These are phyloP conservation scores for Argentina anserina DNA, from an alignment of 306 rosid genomes.

Conservation along the genomic window DNA sequence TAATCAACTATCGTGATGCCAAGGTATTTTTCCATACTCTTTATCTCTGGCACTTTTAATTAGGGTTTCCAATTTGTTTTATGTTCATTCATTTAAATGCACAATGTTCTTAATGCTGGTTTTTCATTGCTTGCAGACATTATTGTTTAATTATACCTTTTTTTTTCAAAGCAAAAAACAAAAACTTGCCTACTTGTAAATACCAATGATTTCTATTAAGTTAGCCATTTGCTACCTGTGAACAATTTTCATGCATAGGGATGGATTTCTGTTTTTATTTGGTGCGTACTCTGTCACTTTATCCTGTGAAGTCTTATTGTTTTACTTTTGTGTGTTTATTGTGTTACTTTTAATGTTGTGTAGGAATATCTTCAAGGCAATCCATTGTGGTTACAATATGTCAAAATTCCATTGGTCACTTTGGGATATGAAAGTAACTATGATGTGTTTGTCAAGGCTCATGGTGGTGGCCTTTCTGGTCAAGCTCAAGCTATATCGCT, in stretches of 20 bases:
- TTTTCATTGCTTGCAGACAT: neutral
- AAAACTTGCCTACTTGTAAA: neutral
- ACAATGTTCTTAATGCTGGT: neutral
- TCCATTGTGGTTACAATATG: slow-evolving; percentile 87
- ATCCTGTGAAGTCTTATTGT: neutral
- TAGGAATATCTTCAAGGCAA: slow-evolving; percentile 98
- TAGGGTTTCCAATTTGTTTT: neutral
- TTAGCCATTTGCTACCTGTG: neutral
- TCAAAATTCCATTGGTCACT: slow-evolving; percentile 61
- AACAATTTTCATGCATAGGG: neutral
- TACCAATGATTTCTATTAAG: neutral
- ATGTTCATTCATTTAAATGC: neutral
- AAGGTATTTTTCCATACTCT: slow-evolving; percentile 38
- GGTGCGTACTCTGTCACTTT: neutral
- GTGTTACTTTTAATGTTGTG: neutral
- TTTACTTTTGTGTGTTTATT: neutral
- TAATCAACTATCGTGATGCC: slow-evolving; percentile 89
- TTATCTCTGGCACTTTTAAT: neutral
- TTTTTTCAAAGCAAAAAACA: neutral
- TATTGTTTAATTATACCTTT: neutral
- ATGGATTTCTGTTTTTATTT: neutral
- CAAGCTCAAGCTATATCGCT: slow-evolving; percentile 97
- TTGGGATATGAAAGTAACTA: slow-evolving; percentile 79
- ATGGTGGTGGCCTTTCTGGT: slow-evolving; percentile 95
- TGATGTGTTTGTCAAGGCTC: slow-evolving; percentile 87